Base-by-base conservation (phyloP, 1,284 basidiomycete species). In the Malassezia slooffiae region DNA sequence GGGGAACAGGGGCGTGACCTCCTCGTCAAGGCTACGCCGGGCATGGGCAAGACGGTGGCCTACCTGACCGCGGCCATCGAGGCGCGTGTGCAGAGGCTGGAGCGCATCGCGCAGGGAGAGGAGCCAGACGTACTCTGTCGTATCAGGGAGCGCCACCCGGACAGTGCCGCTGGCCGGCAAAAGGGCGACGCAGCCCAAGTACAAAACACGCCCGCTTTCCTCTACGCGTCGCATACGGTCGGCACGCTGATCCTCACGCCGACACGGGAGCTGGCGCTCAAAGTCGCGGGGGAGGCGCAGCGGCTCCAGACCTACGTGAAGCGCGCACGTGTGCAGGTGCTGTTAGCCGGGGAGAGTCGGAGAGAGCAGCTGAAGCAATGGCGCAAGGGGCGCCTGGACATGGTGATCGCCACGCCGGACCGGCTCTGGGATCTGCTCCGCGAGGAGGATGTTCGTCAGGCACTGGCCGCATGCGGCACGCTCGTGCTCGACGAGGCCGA, bases 401-500 rank as follows among this genome's bases (percentile, higher is more conserved):
- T 96, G 41, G 79, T 96, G 27, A 88, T 97, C 24, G 83, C 83
- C 1, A 97, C 93, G 0, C 88, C 91, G 11, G 91, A 93, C 32
- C 79, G 93, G 35, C 71, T 95, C 45, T 76, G 80, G 49, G 91
- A 96, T 70, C 63, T 93, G 37, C 68, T 95, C 38, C 71, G 78
- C 43, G 56, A 61, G 15, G 50, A 50, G 28, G 43, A 38, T 16
- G 50, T 58, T 41, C 47, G 50, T 6, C 54, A 57, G 17, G 60
- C 66, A 13, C 41, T 62, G 35, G 38, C 44, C 0, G 53, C 53
- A 0, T 76, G 74, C 22, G 80, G 82, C 50, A 60, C 86, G 80
- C 76, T 96, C 44, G 76, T 96, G 49, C 75, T 97, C 41, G 91
- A 97, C 65, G 91, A 96, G 72, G 89, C 89, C 9, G 93, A 97